Base-by-base conservation (phyloP, 805 yeast genomes). In the Sungouiozyma ichnusensis region DNA sequence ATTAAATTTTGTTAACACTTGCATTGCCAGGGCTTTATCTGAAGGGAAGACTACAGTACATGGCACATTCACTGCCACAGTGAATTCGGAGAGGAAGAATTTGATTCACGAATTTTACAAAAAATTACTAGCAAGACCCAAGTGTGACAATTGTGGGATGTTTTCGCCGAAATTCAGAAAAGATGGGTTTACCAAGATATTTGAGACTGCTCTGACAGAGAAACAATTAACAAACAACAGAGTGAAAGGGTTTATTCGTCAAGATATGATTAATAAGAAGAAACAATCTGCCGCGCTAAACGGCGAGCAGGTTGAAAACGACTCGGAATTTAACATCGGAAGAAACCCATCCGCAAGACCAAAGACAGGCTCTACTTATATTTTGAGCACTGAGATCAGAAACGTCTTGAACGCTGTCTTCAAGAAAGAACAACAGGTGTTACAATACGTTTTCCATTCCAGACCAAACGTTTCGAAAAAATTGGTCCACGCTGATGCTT, bases 101-200 rank as follows among this genome's bases (percentile, higher is more conserved):
- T 64, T 77, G 43, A 71, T 86, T 49, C 81, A 78, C 44, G 86
- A 81, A 31, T 81, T 88, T 54, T 85, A 87, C 69, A 76, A 75
- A 53, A 75, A 75, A 53, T 63, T 88, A 39, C 66, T 85, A 48
- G 63, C 82, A 38, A 77, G 96, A 63, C 80, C 87, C 43, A 84
- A 80, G 63, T 92, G 99, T 74, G 95, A 85, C 55, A 87, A 88
- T 65, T 92, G 99, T 74, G 85, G 87, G 36, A 85, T 88, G 95
- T 85, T 71, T 63, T 86, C 96, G 36, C 97, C 99, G 42, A 71
- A 81, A 31, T 90, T 81, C 70, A 79, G 98, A 67, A 90, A 88
- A 56, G 99, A 92, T 60, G 98, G 98, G 0, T 81, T 78, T 58
- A 75, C 88, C 47, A 92, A 94, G 68, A 78, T 92, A 48, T 92